Conservation (phyloP, 257 asterid species). For the Solanum peruvianum region DNA sequence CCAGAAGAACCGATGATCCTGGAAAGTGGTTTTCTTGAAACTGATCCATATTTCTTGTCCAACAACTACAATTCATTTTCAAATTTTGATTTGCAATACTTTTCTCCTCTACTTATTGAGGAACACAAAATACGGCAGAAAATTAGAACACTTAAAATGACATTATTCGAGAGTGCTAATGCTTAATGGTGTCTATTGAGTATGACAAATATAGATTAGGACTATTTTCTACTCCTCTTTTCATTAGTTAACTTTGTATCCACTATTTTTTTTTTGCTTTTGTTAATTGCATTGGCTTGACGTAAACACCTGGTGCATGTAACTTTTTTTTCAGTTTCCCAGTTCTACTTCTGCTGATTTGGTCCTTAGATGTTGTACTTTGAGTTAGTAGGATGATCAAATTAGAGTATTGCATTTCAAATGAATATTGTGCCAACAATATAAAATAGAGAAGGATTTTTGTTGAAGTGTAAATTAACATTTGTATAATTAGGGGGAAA, state of each 20-base stretch:
- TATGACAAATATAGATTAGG: background rate
- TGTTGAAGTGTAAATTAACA: background rate
- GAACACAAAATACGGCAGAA: background rate
- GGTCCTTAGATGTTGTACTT: background rate
- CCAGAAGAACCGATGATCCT: background rate
- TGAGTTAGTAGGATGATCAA: background rate
- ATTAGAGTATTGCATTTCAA: background rate
- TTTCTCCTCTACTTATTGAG: background rate
- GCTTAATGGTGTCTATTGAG: background rate
- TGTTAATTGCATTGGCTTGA: too few relatives aligned
- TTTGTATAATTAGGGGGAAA: background rate
- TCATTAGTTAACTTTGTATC: background rate
- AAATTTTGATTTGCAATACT: background rate
- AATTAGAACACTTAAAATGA: background rate
- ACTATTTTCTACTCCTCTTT: background rate
- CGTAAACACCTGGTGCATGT: rapidly evolving
- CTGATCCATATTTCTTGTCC: background rate
- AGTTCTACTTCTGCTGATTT: background rate
- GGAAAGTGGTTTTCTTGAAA: background rate
- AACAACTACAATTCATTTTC: background rate
- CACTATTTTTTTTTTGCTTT: too few relatives aligned
- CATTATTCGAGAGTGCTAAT: background rate
- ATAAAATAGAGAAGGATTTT: background rate
- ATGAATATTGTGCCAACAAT: background rate
- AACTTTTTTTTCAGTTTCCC: background rate